These are phyloP conservation scores for Physcomitrellopsis africana DNA, from an alignment of 225 moss, liverwort and hornwort genomes.

Conservation along the genomic window DNA sequence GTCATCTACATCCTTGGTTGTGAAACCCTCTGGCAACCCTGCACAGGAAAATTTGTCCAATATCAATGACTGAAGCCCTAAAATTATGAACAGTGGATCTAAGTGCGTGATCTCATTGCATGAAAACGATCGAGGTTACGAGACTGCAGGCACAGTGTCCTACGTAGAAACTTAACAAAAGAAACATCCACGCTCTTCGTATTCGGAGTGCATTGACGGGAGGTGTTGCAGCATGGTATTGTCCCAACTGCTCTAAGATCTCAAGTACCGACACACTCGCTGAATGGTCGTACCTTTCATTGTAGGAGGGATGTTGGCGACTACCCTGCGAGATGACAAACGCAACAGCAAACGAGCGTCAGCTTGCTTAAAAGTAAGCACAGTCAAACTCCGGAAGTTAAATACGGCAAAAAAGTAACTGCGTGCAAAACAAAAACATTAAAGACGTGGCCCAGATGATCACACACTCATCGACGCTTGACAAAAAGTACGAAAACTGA, in stretches of 20 bases:
- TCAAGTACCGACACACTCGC: neutral
- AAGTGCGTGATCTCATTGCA: neutral
- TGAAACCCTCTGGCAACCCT: conserved; percentile 84
- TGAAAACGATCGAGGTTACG: neutral
- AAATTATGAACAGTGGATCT: no score
- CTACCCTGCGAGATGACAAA: conserved; percentile 59
- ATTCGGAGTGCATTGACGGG: neutral
- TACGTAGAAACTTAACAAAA: neutral
- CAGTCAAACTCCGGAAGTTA: neutral
- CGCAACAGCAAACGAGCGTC: conserved; percentile 6
- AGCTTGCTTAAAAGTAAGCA: neutral
- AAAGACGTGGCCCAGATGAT: no score
- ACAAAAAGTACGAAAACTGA: no score
- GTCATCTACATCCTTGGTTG: conserved; percentile 45
- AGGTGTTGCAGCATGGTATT: neutral
- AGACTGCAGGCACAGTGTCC: neutral
- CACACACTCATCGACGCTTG: no score
- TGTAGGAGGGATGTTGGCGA: conserved; percentile 90
- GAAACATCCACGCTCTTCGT: neutral
- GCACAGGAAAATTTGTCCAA: neutral
- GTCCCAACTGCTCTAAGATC: neutral
- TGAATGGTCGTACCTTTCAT: conserved; percentile 59
- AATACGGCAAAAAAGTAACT: no score
- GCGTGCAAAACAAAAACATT: no score
- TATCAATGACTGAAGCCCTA: neutral